phyloP scores from a whole-genome alignment of 495 filamentous ascomycete species.

The Letharia columbiana region DNA sequence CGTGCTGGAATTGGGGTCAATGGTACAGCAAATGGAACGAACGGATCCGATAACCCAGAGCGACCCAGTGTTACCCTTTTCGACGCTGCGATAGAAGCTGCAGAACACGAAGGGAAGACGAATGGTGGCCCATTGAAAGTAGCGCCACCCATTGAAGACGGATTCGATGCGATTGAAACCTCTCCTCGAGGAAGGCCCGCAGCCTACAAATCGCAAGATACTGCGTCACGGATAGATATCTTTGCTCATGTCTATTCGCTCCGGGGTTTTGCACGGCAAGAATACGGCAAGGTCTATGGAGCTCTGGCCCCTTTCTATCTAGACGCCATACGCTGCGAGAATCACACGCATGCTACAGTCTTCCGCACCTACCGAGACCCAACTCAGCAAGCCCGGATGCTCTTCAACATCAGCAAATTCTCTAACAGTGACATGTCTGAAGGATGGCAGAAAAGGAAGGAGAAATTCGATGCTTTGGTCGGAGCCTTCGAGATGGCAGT shows the following conservation, averaged over 20 bases:
- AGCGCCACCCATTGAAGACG: constrained; percentile 42
- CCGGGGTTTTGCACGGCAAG: constrained; percentile 74
- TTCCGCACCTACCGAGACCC: constrained; percentile 83
- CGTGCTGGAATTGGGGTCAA: constrained; percentile 33
- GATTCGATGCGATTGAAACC: constrained; percentile 59
- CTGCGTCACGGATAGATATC: constrained; percentile 52
- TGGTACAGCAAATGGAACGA: constrained; percentile 24
- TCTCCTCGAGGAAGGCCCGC: constrained; percentile 25
- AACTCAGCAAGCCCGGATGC: constrained; percentile 77
- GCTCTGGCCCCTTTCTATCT: constrained; percentile 82
- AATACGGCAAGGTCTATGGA: constrained; percentile 85
- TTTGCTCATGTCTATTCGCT: constrained; percentile 66
- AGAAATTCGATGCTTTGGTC: constrained; percentile 63
- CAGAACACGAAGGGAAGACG: constrained; percentile 22
- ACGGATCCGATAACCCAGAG: constrained; percentile 17
- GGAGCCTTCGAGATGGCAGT: constrained; percentile 86
- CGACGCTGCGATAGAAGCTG: constrained; percentile 53
- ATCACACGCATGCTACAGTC: constrained; percentile 71
- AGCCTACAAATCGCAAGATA: constrained; percentile 34
- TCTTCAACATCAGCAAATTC: constrained; percentile 71
- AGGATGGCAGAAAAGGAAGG: constrained; percentile 61
- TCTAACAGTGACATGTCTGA: constrained; percentile 67
- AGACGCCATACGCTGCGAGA: constrained; percentile 62
- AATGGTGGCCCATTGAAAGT: constrained; percentile 4
- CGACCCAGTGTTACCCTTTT: constrained; percentile 47